phyloP scores from a whole-genome alignment of 2,329 filamentous ascomycete species.

The Pseudocercospora pini-densiflorae region DNA sequence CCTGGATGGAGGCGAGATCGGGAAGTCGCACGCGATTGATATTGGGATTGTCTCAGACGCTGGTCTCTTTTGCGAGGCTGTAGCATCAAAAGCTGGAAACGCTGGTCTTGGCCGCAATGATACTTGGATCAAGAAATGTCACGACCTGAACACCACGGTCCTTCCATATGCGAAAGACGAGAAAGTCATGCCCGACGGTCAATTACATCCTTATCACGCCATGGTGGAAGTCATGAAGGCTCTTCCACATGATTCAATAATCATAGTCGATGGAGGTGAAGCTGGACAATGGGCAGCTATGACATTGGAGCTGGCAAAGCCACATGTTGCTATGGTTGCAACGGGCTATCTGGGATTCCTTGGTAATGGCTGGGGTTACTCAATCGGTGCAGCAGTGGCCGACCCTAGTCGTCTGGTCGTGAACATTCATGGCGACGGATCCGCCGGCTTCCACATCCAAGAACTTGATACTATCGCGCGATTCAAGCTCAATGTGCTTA shows the following conservation, averaged over 20 bases:
- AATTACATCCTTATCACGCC: constrained; percentile 51
- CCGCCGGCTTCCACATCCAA: constrained; percentile 51
- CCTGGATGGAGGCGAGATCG: constrained; percentile 49
- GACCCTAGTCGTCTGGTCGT: constrained; percentile 45
- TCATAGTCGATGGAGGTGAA: constrained; percentile 50
- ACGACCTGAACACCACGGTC: constrained; percentile 30
- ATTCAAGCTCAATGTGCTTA: constrained; percentile 47
- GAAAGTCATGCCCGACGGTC: constrained; percentile 35
- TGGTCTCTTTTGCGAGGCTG: constrained; percentile 37
- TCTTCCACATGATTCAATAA: constrained; percentile 42
- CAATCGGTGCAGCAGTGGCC: constrained; percentile 49
- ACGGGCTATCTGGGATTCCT: constrained; percentile 52
- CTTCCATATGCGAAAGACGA: constrained; percentile 33
- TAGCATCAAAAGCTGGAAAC: constrained; percentile 20
- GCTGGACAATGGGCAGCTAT: constrained; percentile 43
- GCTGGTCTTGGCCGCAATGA: constrained; percentile 22
- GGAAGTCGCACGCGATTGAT: constrained; percentile 44
- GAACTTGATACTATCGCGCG: constrained; percentile 53
- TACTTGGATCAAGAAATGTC: constrained; percentile 37
- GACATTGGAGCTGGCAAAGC: constrained; percentile 35
- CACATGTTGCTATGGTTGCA: constrained; percentile 35
- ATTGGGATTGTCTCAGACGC: constrained; percentile 50
- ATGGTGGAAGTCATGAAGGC: constrained; percentile 44
- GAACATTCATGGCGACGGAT: constrained; percentile 53
- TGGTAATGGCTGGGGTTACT: constrained; percentile 54